Evolutionary conservation across 2,329 filamentous ascomycete genomes (phyloP), one percentile per base, ranked within the genome.

Genomic region (Coniochaeta sp.): DNA sequence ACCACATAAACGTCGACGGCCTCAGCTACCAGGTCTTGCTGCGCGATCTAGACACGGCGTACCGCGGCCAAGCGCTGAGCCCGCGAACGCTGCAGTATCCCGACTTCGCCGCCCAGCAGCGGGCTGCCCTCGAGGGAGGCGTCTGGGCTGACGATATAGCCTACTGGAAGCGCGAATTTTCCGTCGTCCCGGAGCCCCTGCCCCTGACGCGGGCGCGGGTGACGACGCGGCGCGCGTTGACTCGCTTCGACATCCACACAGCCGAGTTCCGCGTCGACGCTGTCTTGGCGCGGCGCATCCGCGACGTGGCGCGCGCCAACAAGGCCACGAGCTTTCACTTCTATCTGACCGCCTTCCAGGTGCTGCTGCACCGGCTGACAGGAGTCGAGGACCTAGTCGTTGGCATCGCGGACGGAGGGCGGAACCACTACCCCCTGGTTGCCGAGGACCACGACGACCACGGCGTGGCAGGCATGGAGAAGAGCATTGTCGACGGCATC

Each of bases 1-100:
- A 82, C 60, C 80, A 83, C 63, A 81, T 84, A 40, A 68, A 72
- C 36, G 74, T 83, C 72, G 81, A 84, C 62, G 79, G 76, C 0
- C 62, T 75, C 40, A 78, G 78, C 50, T 73, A 73, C 3, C 63
- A 77, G 12, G 63, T 81, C 2, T 68, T 84, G n/a, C 60, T 80
- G 16, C 28, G 62, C 0, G 79, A 83, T 42, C 60, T 83, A 2
- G 70, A 77, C 17, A 73, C 69, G 30, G 71, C 67, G 0, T 83
- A 82, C 65, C 68, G 67, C 1, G 69, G 71, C 16, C 55, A 28
- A 62, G 17, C 55, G 30, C 4, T 62, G 14, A 47, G 66, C 0
- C 50, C 60, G 26, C 65, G 66, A 1, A 60, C 55, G 44, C n/a
- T 44, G 2, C 75, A 78, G 62, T 78, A 71, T 60, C 60, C 71